A percentile compares a stretch with the other conserved stretches of the same genome.
Conservation (phyloP, 768 basidiomycete genomes). For the Panaeolus cyanescens region DNA sequence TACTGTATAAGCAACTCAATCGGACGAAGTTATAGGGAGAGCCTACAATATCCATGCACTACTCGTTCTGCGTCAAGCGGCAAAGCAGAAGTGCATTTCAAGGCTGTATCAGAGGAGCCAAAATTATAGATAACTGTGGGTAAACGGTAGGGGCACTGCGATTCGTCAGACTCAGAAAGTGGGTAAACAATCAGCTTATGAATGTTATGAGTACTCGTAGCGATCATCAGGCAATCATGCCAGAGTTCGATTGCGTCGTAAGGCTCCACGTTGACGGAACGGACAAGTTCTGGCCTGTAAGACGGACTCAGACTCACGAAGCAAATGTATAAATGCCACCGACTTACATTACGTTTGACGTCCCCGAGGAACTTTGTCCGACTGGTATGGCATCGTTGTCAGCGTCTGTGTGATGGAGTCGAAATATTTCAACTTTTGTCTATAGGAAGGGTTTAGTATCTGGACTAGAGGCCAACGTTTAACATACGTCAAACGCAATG, state of each 20-base stretch:
- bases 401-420: conserved; percentile 32
- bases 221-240: conserved; percentile 12
- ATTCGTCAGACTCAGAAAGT: conserved; percentile 5
- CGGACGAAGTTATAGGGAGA: conserved; percentile 1
- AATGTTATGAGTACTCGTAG: conserved; percentile 4
- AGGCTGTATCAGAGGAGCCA: not conserved
- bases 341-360: conserved; percentile 13
- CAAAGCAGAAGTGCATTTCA: conserved; percentile 37
- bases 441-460: conserved; percentile 19
- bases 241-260: conserved; percentile 25
- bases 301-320: not conserved
- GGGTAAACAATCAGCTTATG: conserved; percentile 15
- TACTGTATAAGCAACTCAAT: conserved; percentile 8
- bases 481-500: not conserved
- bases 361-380: not conserved
- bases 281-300: conserved; percentile 22
- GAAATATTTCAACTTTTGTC: conserved; percentile 42
- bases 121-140: conserved; percentile 29
- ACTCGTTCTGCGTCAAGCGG: conserved; percentile 61
- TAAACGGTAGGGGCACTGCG: conserved; percentile 1
- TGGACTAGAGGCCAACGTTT: not conserved
- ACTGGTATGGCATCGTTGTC: conserved; percentile 30
- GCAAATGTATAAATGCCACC: not conserved
- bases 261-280: conserved; percentile 15
- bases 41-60: conserved; percentile 65